phyloP scores from a whole-genome alignment of 2,329 filamentous ascomycete species.

The Fusarium clavum region DNA sequence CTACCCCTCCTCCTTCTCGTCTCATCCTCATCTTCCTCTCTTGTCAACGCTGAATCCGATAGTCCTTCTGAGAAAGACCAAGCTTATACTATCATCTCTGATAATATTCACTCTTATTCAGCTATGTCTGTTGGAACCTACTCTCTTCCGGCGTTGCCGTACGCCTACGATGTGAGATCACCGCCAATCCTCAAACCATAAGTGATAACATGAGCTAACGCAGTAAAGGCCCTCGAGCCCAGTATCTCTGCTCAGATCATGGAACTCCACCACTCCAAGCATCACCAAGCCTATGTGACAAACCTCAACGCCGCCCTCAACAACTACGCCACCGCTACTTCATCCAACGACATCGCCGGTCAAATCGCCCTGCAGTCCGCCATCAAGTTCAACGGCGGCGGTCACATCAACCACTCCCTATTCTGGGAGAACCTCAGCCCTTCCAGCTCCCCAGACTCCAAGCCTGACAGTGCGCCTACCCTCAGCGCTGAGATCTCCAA shows the following conservation, averaged over 20 bases:
- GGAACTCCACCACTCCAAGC: slow-evolving; percentile 83
- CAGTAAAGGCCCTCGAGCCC: slow-evolving; percentile 73
- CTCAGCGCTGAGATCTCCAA: slow-evolving; percentile 70
- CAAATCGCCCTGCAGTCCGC: slow-evolving; percentile 76
- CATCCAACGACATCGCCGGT: slow-evolving; percentile 67
- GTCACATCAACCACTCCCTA: slow-evolving; percentile 91
- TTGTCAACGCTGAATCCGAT: neutral
- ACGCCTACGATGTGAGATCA: slow-evolving; percentile 73
- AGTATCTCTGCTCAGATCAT: slow-evolving; percentile 83
- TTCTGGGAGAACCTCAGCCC: slow-evolving; percentile 90
- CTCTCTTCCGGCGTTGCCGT: slow-evolving; percentile 73
- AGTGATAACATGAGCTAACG: neutral
- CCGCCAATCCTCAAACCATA: neutral
- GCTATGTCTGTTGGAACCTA: slow-evolving; percentile 60
- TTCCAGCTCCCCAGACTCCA: slow-evolving; percentile 66
- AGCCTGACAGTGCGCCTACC: slow-evolving; percentile 65
- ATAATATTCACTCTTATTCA: slow-evolving; percentile 3
- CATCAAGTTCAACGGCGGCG: slow-evolving; percentile 90
- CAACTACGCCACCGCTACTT: slow-evolving; percentile 67
- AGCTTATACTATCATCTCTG: neutral
- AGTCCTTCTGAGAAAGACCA: slow-evolving; percentile 6
- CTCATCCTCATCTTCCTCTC: slow-evolving; percentile 6
- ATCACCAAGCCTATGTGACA: slow-evolving; percentile 82
- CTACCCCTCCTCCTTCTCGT: slow-evolving; percentile 39
- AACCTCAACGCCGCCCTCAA: slow-evolving; percentile 77